Percentiles rank a stretch among this genome's conserved stretches.
Evolutionary conservation across 306 rosid genomes (phyloP).

Genomic region (Acacia melanoxylon): DNA sequence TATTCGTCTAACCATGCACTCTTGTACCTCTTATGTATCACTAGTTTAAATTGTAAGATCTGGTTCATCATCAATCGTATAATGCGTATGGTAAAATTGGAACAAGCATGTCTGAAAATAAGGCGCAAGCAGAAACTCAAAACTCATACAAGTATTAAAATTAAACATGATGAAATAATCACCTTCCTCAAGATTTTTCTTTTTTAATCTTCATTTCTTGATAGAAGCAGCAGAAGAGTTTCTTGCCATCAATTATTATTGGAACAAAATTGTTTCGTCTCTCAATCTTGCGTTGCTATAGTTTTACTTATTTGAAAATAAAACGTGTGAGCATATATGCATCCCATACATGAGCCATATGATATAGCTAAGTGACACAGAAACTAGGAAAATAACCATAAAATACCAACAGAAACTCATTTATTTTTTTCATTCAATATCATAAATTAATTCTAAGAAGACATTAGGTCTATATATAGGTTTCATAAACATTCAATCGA

Average conservation of each 20-base stretch:
- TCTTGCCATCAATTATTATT: neutral
- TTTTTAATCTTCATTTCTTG: neutral
- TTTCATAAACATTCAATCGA: neutral
- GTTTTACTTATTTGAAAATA: constrained; percentile 34
- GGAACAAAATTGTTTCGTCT: neutral
- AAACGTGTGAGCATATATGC: constrained; percentile 37
- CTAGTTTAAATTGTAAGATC: constrained; percentile 25
- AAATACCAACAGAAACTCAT: neutral
- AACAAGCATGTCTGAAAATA: constrained; percentile 34
- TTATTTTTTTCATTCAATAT: neutral
- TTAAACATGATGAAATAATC: neutral
- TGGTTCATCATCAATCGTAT: constrained; percentile 33
- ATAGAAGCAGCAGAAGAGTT: neutral
- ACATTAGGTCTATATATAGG: neutral
- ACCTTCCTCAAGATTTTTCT: neutral
- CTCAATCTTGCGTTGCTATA: constrained; percentile 35
- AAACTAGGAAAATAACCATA: neutral
- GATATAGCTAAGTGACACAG: neutral
- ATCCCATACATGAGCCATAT: constrained; percentile 28
- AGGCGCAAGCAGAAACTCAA: constrained; percentile 27
- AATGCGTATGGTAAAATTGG: constrained; percentile 30
- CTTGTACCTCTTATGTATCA: constrained; percentile 22
- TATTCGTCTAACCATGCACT: constrained; percentile 15
- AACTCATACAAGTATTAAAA: neutral
- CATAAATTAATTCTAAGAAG: neutral